Conservation (phyloP, 805 yeast genomes). For the Brettanomyces bruxellensis region DNA sequence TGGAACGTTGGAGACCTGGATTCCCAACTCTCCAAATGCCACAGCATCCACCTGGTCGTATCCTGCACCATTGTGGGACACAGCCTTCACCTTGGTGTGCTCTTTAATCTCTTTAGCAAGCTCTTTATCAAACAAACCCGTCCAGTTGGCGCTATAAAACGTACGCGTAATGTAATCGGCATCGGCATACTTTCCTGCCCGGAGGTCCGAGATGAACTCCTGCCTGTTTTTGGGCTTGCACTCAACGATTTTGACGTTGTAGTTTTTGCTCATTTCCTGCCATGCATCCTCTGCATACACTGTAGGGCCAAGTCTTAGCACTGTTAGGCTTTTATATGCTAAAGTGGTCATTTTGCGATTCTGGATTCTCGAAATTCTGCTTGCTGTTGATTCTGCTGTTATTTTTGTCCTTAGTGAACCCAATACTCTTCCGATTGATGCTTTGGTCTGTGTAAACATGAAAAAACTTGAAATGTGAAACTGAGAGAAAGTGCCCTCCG, state of each 20-base stretch:
- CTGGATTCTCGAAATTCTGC: neutral
- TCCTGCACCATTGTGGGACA: slow-evolving; percentile 49
- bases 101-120: slow-evolving; percentile 27
- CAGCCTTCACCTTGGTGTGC: slow-evolving; percentile 27
- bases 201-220: slow-evolving; percentile 32
- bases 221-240: slow-evolving; percentile 30
- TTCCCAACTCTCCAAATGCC: slow-evolving; percentile 29
- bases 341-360: neutral
- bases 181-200: slow-evolving; percentile 26
- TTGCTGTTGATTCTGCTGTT: no score
- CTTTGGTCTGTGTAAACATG: no score
- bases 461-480: no score
- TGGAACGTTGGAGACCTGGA: slow-evolving; percentile 46
- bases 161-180: slow-evolving; percentile 34
- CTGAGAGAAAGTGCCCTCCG: no score
- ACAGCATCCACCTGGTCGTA: slow-evolving; percentile 43
- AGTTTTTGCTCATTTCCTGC: slow-evolving; percentile 27
- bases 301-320: slow-evolving; percentile 57
- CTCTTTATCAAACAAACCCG: slow-evolving; percentile 38
- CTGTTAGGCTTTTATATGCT: slow-evolving; percentile 36
- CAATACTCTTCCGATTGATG: no score
- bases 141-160: slow-evolving; percentile 26
- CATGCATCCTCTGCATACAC: slow-evolving; percentile 56
- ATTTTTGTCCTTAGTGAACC: no score
- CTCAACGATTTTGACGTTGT: slow-evolving; percentile 36